Conservation (phyloP, 495 filamentous ascomycete genomes). For the Xylaria acuta region DNA sequence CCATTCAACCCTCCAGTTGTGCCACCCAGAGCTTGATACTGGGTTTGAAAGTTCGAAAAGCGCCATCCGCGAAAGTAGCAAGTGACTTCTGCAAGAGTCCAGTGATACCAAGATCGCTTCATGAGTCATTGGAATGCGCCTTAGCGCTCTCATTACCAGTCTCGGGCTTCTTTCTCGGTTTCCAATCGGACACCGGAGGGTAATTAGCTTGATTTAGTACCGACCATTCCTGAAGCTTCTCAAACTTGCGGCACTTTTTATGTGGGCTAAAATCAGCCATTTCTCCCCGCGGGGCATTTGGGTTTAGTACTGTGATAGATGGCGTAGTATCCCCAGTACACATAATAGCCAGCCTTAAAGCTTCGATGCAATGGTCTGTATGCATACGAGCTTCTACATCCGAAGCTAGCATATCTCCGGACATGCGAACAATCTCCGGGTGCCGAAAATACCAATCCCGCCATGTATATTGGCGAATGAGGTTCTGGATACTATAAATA, state of each 20-base stretch:
- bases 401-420: not conserved
- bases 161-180: not conserved
- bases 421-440: not conserved
- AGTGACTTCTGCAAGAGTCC: not conserved
- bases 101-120: not conserved
- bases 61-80: not conserved
- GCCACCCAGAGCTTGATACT: no score
- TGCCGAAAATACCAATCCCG: slow-evolving; percentile 8
- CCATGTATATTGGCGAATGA: slow-evolving; percentile 11
- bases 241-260: slow-evolving; percentile 11
- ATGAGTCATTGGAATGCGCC: not conserved
- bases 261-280: not conserved
- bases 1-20: no score
- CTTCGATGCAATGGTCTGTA: not conserved
- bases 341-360: slow-evolving; percentile 3
- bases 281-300: not conserved
- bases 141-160: not conserved
- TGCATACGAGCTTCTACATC: slow-evolving; percentile 9
- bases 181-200: not conserved
- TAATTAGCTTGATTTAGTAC: not conserved
- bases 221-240: slow-evolving; percentile 13
- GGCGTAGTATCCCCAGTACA: slow-evolving; percentile 3
- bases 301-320: slow-evolving; percentile 6
- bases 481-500: not conserved
- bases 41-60: not conserved